Evolutionary conservation across 225 moss, liverwort and hornwort genomes (phyloP).

Genomic region (Sphagnum contortum): DNA sequence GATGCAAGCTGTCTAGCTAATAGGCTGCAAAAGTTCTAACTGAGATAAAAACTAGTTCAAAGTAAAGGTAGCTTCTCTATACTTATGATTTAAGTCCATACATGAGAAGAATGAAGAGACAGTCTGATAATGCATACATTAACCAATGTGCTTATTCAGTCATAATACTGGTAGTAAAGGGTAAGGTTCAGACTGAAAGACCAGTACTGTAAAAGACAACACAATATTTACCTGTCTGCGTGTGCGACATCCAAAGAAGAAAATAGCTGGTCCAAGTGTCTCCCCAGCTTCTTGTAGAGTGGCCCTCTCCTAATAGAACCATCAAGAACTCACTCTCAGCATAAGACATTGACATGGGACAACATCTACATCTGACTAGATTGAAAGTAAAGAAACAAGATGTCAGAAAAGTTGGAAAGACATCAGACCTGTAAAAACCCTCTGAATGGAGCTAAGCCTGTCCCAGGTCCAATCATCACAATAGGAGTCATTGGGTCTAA

Average conservation of each 20-base stretch:
- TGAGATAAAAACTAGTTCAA: background rate
- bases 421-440: constrained; percentile 59
- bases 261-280: constrained; percentile 56
- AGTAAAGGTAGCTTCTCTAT: too few relatives aligned
- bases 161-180: too few relatives aligned
- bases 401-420: too few relatives aligned
- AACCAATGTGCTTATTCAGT: too few relatives aligned
- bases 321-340: background rate
- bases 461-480: constrained; percentile 90
- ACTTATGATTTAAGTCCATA: too few relatives aligned
- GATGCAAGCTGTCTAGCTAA: background rate
- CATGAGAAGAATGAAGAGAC: too few relatives aligned
- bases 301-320: constrained; percentile 46
- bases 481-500: constrained; percentile 45
- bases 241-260: constrained; percentile 94
- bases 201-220: too few relatives aligned
- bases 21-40: too few relatives aligned
- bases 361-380: background rate
- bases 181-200: too few relatives aligned
- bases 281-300: constrained; percentile 41
- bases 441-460: constrained; percentile 90
- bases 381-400: background rate
- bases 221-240: constrained; percentile 24
- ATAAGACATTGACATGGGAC: background rate
- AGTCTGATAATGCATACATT: too few relatives aligned